Conservation (phyloP, 2,329 filamentous ascomycete genomes). For the Botryotinia calthae region DNA sequence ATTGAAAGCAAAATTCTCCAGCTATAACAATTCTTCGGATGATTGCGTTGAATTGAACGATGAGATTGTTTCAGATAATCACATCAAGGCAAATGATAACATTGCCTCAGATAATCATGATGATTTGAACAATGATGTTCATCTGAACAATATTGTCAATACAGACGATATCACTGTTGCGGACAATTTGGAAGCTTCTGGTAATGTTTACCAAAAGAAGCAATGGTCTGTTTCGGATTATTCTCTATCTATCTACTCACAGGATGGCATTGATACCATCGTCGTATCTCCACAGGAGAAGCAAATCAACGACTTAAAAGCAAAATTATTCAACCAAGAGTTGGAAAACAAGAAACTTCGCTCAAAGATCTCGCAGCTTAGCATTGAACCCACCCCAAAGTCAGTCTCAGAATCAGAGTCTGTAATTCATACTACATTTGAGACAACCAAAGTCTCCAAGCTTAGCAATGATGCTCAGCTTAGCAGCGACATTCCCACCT, state of each 20-base stretch:
- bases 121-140: neutral
- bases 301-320: neutral
- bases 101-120: neutral
- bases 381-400: neutral
- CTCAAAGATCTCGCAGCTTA: neutral
- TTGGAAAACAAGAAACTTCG: neutral
- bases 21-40: neutral
- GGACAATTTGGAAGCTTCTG: neutral
- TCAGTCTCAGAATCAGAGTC: neutral
- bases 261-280: neutral
- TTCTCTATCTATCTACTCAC: conserved; percentile 3
- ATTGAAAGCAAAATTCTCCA: neutral
- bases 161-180: neutral
- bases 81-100: neutral
- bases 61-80: neutral
- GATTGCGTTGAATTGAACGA: neutral
- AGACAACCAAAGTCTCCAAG: neutral
- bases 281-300: neutral
- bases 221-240: neutral
- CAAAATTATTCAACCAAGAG: neutral
- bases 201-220: neutral
- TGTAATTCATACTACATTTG: neutral
- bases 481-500: neutral
- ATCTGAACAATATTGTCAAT: neutral
- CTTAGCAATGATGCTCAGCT: neutral